Base-by-base conservation (phyloP, 805 yeast genomes). In the Ogataea naganishii region DNA sequence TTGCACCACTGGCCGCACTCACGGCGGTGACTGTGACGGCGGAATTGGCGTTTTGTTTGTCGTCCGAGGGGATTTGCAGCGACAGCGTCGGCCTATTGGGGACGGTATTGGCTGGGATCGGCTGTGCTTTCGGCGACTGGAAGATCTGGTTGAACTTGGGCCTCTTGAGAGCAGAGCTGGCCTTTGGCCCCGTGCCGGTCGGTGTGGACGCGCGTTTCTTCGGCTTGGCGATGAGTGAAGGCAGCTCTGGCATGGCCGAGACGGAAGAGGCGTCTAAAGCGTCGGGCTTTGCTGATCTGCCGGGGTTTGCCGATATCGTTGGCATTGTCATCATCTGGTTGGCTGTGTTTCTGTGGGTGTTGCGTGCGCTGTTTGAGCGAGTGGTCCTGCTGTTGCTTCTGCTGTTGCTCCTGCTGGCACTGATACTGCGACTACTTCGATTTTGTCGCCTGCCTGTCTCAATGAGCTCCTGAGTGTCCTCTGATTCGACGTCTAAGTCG, bases 21-120 rank as follows among this genome's bases (percentile, higher is more conserved):
- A 63, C 27, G 1, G 73, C 72, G 4, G 75, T 62, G 15, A 68
- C 44, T 0, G 74, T 64, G 16, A 60, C 43, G 30, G 69, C 62
- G 43, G 69, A 50, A 47, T 63, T 62, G 32, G 55, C 34, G 37
- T 51, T 38, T 14, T 40, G 18, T 28, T 42, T 40, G 22, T 41
- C 51, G 24, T 34, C 32, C n/a, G 31, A 42, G 1, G 85, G 85
- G n/a, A 78, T 78, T 40, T 74, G 75, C 8, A 78, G 77, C 33
- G 82, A 53, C 26, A 78, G 53, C 1, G 76, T 64, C 1, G 85
- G 85, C 35, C 85, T 53, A 28, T 56, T n/a, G 17, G n/a, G 10
- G 12, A 16, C 17, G 12, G 5, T 14, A 20, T 20, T 20, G n/a
- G n/a, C n/a, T n/a, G n/a, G n/a, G n/a, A n/a, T n/a, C n/a, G n/a